These are phyloP conservation scores for Dothistroma septosporum DNA, from an alignment of 2,329 filamentous ascomycete genomes.

Conservation along the genomic window DNA sequence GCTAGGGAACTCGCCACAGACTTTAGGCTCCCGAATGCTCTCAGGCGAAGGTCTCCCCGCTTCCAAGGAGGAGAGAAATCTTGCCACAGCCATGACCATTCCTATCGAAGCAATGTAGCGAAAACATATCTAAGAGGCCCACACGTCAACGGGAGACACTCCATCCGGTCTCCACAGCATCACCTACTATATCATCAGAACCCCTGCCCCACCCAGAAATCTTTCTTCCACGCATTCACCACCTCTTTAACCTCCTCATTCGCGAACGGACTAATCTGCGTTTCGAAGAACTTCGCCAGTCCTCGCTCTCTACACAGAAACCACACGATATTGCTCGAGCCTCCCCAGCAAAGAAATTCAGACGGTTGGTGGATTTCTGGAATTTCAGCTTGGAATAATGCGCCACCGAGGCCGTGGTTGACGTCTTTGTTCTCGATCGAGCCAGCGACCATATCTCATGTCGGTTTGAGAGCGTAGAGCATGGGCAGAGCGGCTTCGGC, in stretches of 20 bases:
- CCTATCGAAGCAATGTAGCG: too few species aligned
- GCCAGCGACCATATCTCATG: slow-evolving; percentile 10
- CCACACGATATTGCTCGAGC: slow-evolving; percentile 14
- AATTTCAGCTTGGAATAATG: not conserved
- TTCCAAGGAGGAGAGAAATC: too few species aligned
- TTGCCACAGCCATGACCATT: too few species aligned
- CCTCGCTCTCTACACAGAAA: slow-evolving; percentile 11
- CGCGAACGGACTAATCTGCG: slow-evolving; percentile 12
- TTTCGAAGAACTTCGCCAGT: slow-evolving; percentile 14
- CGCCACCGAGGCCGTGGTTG: slow-evolving; percentile 13
- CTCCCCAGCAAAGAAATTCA: slow-evolving; percentile 13
- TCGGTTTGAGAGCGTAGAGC: slow-evolving; percentile 7
- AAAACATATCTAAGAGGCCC: too few species aligned
- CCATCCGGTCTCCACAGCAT: too few species aligned
- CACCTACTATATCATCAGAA: not conserved
- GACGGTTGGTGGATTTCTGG: slow-evolving; percentile 9
- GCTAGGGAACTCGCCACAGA: too few species aligned
- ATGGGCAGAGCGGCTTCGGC: slow-evolving; percentile 4
- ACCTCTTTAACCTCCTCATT: slow-evolving; percentile 8
- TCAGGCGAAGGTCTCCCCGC: too few species aligned
- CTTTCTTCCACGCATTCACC: slow-evolving; percentile 14
- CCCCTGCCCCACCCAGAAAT: slow-evolving; percentile 7
- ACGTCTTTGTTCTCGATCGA: slow-evolving; percentile 9
- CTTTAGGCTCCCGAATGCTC: too few species aligned
- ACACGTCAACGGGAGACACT: too few species aligned